Evolutionary conservation across 2,329 filamentous ascomycete genomes (phyloP).

Genomic region (Raffaelea albimanens): DNA sequence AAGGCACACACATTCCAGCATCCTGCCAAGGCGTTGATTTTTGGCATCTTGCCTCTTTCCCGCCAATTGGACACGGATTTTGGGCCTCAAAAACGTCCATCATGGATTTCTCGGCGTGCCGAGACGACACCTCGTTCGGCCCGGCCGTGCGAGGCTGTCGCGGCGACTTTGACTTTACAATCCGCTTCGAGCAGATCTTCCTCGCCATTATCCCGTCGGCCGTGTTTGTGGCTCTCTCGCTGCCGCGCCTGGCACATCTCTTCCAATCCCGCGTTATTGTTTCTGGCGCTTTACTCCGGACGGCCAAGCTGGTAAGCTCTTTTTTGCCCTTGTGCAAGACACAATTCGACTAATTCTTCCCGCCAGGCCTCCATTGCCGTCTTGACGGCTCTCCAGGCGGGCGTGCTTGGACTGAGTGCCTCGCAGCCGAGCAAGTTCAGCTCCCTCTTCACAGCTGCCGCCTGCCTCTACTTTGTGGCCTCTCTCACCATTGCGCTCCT

Average conservation of each 20-base stretch:
- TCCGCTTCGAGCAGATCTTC: slow-evolving; percentile 37
- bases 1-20: too few relatives aligned
- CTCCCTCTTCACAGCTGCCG: slow-evolving; percentile 1
- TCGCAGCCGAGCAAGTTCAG: slow-evolving; percentile 11
- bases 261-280: slow-evolving; percentile 23
- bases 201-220: slow-evolving; percentile 32
- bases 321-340: not conserved
- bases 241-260: slow-evolving; percentile 24
- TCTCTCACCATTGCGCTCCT: slow-evolving; percentile 21
- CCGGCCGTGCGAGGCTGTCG: slow-evolving; percentile 36
- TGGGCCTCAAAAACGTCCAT: not conserved
- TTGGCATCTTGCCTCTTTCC: too few relatives aligned
- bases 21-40: too few relatives aligned
- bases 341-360: not conserved
- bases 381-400: slow-evolving; percentile 22
- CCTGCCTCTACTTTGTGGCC: slow-evolving; percentile 16
- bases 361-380: slow-evolving; percentile 15
- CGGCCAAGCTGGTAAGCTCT: slow-evolving; percentile 21
- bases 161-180: slow-evolving; percentile 40
- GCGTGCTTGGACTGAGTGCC: slow-evolving; percentile 21
- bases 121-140: slow-evolving; percentile 30
- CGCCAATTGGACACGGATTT: too few relatives aligned
- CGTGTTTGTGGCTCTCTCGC: slow-evolving; percentile 26
- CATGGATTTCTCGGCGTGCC: slow-evolving; percentile 14
- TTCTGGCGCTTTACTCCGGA: slow-evolving; percentile 22